These are phyloP conservation scores for Austroboletus eburneus DNA, from an alignment of 768 basidiomycete species.

Conservation along the genomic window DNA sequence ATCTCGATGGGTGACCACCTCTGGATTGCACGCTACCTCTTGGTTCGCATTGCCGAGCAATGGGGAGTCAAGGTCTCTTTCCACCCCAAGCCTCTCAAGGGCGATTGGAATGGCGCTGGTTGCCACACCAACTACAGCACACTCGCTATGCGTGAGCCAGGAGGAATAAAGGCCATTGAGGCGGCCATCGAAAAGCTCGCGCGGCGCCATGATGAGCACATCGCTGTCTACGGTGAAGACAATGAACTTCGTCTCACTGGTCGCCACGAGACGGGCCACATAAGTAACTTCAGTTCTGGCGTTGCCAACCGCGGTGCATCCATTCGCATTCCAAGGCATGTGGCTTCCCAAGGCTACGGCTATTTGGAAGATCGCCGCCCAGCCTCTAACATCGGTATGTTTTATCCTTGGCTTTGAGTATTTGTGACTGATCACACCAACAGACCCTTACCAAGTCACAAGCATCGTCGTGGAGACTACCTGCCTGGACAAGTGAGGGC, in stretches of 20 bases:
- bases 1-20: conserved; percentile 99
- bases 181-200: conserved; percentile 90
- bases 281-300: conserved; percentile 85
- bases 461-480: conserved; percentile 88
- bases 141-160: conserved; percentile 87
- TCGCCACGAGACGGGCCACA: conserved; percentile 96
- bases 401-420: neutral
- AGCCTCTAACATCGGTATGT: conserved; percentile 93
- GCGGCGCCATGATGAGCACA: conserved; percentile 90
- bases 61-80: conserved; percentile 97
- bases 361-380: conserved; percentile 97
- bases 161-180: conserved; percentile 90
- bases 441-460: conserved; percentile 95
- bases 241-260: conserved; percentile 96
- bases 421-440: neutral
- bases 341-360: conserved; percentile 87
- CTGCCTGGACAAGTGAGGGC: conserved; percentile 53
- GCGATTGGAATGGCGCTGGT: conserved; percentile 99
- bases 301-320: conserved; percentile 98
- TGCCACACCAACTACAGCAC: conserved; percentile 99
- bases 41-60: conserved; percentile 94
- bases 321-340: conserved; percentile 93
- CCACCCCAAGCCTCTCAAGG: conserved; percentile 97
- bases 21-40: conserved; percentile 98
- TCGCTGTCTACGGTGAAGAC: conserved; percentile 96